Evolutionary conservation across 768 basidiomycete species (phyloP).

Genomic region (Mycena epipterygia): DNA sequence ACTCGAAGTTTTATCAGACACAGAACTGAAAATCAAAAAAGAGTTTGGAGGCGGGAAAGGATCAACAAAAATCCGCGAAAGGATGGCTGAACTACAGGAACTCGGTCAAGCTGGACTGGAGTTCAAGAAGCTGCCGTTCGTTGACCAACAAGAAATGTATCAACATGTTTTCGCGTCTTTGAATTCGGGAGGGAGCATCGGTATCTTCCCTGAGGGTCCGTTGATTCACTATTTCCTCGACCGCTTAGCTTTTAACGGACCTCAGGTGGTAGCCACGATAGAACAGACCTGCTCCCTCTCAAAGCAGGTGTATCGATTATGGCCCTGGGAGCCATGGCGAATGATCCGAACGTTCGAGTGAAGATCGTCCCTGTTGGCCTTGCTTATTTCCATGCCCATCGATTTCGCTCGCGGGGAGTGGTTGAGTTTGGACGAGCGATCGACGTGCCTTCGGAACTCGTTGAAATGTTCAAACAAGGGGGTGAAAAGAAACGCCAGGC

Average conservation of each 20-base stretch:
- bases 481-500: conserved; percentile 92
- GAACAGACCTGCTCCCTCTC: conserved; percentile 94
- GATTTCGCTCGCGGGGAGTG: conserved; percentile 96
- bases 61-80: conserved; percentile 79
- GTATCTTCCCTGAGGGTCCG: conserved; percentile 98
- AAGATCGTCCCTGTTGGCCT: conserved; percentile 92
- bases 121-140: conserved; percentile 88
- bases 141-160: conserved; percentile 97
- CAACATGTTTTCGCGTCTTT: conserved; percentile 90
- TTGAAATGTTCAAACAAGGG: conserved; percentile 93
- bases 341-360: conserved; percentile 86
- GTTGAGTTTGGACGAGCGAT: conserved; percentile 95
- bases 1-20: conserved; percentile 90
- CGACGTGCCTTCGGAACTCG: conserved; percentile 88
- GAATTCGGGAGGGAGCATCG: conserved; percentile 90
- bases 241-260: not conserved
- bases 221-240: conserved; percentile 37
- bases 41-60: conserved; percentile 81
- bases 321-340: conserved; percentile 98
- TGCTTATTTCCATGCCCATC: conserved; percentile 82
- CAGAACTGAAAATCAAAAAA: conserved; percentile 84
- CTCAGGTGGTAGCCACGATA: conserved; percentile 96
- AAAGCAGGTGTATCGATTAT: conserved; percentile 99
- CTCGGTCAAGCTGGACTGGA: conserved; percentile 73
- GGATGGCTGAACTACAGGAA: conserved; percentile 73